Percentiles rank a stretch among this genome's conserved stretches.
Conservation (phyloP, 139 green algal species). For the Diplosphaera chodatii region DNA sequence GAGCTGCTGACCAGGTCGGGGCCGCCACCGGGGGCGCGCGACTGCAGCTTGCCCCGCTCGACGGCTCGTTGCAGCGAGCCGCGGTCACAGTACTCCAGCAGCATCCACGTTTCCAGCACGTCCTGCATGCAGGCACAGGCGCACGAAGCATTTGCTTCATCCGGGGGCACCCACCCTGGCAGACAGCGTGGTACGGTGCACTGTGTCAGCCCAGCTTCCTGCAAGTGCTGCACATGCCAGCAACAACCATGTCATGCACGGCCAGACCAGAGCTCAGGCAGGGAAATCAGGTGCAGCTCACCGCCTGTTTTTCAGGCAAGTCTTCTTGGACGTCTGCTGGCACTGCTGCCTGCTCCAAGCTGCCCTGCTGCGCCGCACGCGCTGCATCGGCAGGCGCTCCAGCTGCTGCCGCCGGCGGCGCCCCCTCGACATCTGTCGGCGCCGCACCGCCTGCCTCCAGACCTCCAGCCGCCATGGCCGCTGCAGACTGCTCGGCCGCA, state of each 20-base stretch:
- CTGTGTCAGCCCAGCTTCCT: too few relatives aligned
- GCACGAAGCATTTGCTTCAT: too few relatives aligned
- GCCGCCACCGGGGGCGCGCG: slow-evolving; percentile 4
- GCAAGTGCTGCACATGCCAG: too few relatives aligned
- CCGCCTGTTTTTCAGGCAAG: neutral
- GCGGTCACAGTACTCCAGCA: slow-evolving; percentile 29
- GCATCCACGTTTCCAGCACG: slow-evolving; percentile 21
- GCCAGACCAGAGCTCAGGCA: too few relatives aligned
- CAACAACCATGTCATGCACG: too few relatives aligned
- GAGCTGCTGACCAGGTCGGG: slow-evolving; percentile 16
- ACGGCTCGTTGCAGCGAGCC: slow-evolving; percentile 19
- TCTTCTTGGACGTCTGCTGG: neutral
- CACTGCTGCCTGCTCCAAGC: too few relatives aligned
- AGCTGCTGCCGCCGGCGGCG: neutral
- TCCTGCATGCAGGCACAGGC: neutral
- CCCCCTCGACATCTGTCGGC: neutral
- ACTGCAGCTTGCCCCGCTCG: slow-evolving; percentile 1
- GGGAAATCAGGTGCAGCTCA: neutral
- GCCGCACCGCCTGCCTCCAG: too few relatives aligned
- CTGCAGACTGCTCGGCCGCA: neutral
- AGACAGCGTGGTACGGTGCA: too few relatives aligned
- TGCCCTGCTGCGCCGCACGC: too few relatives aligned
- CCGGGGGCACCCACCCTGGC: too few relatives aligned
- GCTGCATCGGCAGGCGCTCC: neutral
- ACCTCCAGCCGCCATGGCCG: neutral